Evolutionary conservation across 2,329 filamentous ascomycete genomes (phyloP).

Genomic region (Pseudogymnoascus sp.): DNA sequence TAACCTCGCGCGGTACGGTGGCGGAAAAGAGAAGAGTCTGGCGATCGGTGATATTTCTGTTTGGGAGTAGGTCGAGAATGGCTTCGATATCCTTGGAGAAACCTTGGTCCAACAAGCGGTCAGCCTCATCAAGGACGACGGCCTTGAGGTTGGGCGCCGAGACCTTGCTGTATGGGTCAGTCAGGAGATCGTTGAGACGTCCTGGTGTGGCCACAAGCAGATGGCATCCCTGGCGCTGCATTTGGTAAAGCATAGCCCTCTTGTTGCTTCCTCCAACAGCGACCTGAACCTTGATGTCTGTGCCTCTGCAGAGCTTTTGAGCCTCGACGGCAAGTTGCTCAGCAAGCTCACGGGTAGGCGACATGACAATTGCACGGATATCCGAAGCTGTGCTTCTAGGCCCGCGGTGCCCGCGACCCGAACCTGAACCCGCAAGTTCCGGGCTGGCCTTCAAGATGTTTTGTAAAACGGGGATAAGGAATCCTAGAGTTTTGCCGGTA

Average conservation of each 20-base stretch:
- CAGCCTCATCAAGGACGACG: conserved; percentile 91
- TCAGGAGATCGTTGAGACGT: conserved; percentile 68
- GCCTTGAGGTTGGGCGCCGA: conserved; percentile 62
- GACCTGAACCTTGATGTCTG: conserved; percentile 49
- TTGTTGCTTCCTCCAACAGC: conserved; percentile 91
- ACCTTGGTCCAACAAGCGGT: conserved; percentile 95
- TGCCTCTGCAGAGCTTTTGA: conserved; percentile 29
- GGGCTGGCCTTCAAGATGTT: conserved; percentile 60
- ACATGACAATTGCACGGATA: conserved; percentile 65
- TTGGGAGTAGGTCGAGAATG: conserved; percentile 58
- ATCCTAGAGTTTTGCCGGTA: conserved; percentile 93
- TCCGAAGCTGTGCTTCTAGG: conserved; percentile 41
- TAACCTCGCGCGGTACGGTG: conserved; percentile 78
- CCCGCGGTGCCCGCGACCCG: conserved; percentile 22
- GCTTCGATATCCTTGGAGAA: conserved; percentile 59
- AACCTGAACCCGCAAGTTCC: conserved; percentile 41
- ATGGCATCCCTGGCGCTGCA: conserved; percentile 67
- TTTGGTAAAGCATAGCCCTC: conserved; percentile 28
- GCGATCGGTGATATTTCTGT: conserved; percentile 53
- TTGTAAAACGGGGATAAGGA: conserved; percentile 79
- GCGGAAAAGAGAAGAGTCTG: conserved; percentile 95
- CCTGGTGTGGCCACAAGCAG: conserved; percentile 87
- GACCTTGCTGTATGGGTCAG: conserved; percentile 44
- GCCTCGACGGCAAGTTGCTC: conserved; percentile 78
- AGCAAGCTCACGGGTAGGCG: conserved; percentile 74